These are phyloP conservation scores for Xylariaceae sp. DNA, from an alignment of 2,329 filamentous ascomycete genomes.

Conservation along the genomic window DNA sequence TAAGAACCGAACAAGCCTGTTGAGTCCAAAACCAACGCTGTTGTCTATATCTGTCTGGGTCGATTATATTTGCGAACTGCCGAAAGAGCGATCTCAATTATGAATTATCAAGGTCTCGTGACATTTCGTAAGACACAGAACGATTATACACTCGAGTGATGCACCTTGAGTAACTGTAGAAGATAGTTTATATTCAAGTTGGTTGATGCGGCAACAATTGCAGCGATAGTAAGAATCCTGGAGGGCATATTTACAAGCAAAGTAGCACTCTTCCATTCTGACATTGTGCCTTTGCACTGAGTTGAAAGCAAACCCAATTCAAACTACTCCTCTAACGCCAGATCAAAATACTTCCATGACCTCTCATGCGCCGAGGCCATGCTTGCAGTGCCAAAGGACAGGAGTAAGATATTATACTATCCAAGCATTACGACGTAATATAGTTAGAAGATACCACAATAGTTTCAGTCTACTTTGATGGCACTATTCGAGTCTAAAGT, in stretches of 20 bases:
- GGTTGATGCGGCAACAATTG: background rate
- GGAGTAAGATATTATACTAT: conserved; percentile 21
- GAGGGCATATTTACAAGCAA: too few species aligned
- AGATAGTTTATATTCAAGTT: background rate
- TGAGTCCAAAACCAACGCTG: background rate
- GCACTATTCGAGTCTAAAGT: conserved; percentile 45
- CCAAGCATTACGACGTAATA: conserved; percentile 29
- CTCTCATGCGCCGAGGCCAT: conserved; percentile 22
- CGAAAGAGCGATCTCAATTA: too few species aligned
- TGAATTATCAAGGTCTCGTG: too few species aligned
- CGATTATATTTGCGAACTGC: too few species aligned
- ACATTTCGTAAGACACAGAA: too few species aligned
- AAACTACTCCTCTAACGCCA: conserved; percentile 9
- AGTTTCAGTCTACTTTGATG: conserved; percentile 56
- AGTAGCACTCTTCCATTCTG: background rate
- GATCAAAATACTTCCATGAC: conserved; percentile 4
- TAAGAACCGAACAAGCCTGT: conserved; percentile 1
- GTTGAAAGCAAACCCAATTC: conserved; percentile 1
- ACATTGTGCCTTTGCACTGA: conserved; percentile 1
- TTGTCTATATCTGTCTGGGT: too few species aligned
- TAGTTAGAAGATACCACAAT: conserved; percentile 6
- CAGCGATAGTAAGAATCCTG: background rate
- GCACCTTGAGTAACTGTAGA: too few species aligned
- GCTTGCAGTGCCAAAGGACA: conserved; percentile 9
- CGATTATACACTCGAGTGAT: too few species aligned